Evolutionary conservation across 208 protist species (phyloP).

Genomic region (Strigomonas culicis): DNA sequence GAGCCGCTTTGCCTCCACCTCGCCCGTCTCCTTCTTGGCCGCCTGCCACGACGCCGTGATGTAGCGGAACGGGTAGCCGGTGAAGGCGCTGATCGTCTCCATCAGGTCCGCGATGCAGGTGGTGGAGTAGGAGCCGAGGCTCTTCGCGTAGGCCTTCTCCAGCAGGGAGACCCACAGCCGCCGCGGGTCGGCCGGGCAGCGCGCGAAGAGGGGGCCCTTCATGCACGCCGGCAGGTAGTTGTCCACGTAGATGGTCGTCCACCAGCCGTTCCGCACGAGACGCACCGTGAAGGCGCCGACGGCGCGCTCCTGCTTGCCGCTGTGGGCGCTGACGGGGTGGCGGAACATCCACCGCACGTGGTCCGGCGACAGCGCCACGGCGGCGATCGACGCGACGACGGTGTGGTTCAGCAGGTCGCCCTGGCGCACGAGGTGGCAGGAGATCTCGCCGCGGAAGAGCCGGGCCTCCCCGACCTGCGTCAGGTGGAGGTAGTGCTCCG

Average conservation of each 20-base stretch:
- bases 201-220: slow-evolving; percentile 37
- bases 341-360: slow-evolving; percentile 50
- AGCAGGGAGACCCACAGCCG: slow-evolving; percentile 82
- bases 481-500: slow-evolving; percentile 40
- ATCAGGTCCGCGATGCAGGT: slow-evolving; percentile 53
- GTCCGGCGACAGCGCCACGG: slow-evolving; percentile 42
- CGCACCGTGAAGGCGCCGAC: slow-evolving; percentile 63
- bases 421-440: slow-evolving; percentile 47
- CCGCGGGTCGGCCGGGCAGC: slow-evolving; percentile 42
- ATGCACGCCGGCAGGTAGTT: slow-evolving; percentile 63
- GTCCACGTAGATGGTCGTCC: slow-evolving; percentile 65
- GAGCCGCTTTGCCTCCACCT: slow-evolving; percentile 6
- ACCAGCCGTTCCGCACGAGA: slow-evolving; percentile 78
- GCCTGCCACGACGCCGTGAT: slow-evolving; percentile 23
- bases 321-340: slow-evolving; percentile 39
- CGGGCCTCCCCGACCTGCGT: slow-evolving; percentile 27
- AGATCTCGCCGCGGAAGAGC: slow-evolving; percentile 49
- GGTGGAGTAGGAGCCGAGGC: slow-evolving; percentile 73
- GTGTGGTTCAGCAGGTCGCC: slow-evolving; percentile 64
- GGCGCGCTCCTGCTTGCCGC: slow-evolving; percentile 36
- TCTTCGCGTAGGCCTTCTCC: slow-evolving; percentile 89
- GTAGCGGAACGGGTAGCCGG: slow-evolving; percentile 46
- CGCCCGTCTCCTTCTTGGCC: slow-evolving; percentile 11
- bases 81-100: slow-evolving; percentile 55
- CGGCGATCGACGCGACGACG: slow-evolving; percentile 60